Percentiles rank a stretch among this genome's conserved stretches.
Evolutionary conservation across 257 asterid species (phyloP).

Genomic region (Capsicum pubescens): DNA sequence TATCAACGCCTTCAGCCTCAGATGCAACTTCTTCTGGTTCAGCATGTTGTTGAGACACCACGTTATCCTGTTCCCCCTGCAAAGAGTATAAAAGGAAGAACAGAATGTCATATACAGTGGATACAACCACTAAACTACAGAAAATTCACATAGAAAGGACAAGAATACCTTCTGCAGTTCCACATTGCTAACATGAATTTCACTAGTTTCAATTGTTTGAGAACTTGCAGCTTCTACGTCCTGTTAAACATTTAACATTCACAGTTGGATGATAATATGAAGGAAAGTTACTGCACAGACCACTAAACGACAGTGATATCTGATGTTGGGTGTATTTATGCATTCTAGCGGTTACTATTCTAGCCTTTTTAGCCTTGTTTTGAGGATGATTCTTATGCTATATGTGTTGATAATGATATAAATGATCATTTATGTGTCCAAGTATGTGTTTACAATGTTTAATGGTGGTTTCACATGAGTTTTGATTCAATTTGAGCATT

Average conservation of each 20-base stretch:
- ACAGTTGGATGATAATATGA: background rate
- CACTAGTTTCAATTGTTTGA: constrained; percentile 43
- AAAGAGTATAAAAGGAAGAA: background rate
- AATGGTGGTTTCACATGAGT: too few relatives aligned
- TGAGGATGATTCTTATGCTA: too few relatives aligned
- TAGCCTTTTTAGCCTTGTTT: too few relatives aligned
- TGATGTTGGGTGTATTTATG: too few relatives aligned
- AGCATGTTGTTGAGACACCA: constrained; percentile 43
- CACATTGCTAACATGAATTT: constrained; percentile 44
- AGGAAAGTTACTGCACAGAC: background rate
- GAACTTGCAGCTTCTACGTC: constrained; percentile 48
- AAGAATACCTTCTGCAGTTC: constrained; percentile 57
- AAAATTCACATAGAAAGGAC: background rate
- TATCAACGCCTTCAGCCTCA: constrained; percentile 48
- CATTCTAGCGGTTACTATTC: too few relatives aligned
- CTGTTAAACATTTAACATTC: constrained; percentile 40
- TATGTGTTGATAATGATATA: too few relatives aligned
- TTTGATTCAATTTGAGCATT: too few relatives aligned
- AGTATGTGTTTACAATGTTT: too few relatives aligned
- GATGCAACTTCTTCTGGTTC: constrained; percentile 42
- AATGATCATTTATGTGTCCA: too few relatives aligned
- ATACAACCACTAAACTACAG: background rate
- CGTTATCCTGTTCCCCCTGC: constrained; percentile 51
- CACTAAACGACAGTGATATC: background rate
- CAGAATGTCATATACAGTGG: background rate